These are phyloP conservation scores for Russula abietina DNA, from an alignment of 768 basidiomycete genomes.

Conservation along the genomic window DNA sequence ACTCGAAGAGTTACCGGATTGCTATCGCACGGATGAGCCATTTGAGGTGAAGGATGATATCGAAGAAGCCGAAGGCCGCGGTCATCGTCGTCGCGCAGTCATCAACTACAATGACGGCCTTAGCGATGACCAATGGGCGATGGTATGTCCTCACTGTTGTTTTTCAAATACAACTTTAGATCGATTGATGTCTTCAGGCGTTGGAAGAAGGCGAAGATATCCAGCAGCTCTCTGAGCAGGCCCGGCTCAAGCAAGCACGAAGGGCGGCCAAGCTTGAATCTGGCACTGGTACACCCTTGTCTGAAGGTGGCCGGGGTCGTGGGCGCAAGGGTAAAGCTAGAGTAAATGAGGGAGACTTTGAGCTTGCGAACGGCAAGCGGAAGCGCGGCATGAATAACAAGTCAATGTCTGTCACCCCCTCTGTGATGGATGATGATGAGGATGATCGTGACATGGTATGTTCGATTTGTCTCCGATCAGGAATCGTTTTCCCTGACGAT, in stretches of 20 bases:
- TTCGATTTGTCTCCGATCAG: slow-evolving; percentile 28
- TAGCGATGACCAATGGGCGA: slow-evolving; percentile 89
- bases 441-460: slow-evolving; percentile 61
- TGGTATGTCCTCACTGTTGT: slow-evolving; percentile 41
- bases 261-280: slow-evolving; percentile 54
- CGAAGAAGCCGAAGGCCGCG: slow-evolving; percentile 67
- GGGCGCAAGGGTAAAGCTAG: slow-evolving; percentile 55
- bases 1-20: slow-evolving; percentile 85
- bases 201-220: slow-evolving; percentile 79
- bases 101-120: slow-evolving; percentile 94
- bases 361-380: slow-evolving; percentile 54
- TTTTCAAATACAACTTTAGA: not conserved
- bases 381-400: slow-evolving; percentile 60
- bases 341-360: slow-evolving; percentile 33
- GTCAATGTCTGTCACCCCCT: slow-evolving; percentile 72
- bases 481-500: not conserved
- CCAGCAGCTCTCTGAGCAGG: slow-evolving; percentile 62
- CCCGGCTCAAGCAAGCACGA: slow-evolving; percentile 59
- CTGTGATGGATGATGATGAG: slow-evolving; percentile 68
- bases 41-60: slow-evolving; percentile 64
- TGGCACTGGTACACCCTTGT: slow-evolving; percentile 53
- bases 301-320: slow-evolving; percentile 53
- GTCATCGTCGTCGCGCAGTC: slow-evolving; percentile 73
- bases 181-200: slow-evolving; percentile 39
- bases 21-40: slow-evolving; percentile 81